Conservation (phyloP, 495 filamentous ascomycete genomes). For the Collariella sp. region DNA sequence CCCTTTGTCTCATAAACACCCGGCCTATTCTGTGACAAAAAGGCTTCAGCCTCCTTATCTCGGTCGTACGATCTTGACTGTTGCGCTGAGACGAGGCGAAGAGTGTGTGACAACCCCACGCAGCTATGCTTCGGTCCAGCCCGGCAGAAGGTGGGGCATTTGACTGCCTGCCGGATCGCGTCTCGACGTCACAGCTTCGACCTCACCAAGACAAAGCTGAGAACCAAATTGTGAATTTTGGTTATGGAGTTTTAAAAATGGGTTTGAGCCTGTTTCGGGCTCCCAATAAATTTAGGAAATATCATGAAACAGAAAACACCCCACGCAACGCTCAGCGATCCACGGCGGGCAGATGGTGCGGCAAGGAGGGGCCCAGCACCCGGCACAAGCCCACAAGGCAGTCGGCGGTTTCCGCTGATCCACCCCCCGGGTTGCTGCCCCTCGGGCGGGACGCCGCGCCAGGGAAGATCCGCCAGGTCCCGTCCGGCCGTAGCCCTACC, state of each 20-base stretch:
- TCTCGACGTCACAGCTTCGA: background rate
- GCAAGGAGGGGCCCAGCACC: background rate
- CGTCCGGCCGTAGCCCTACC: constrained; percentile 13
- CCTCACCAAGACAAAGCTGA: background rate
- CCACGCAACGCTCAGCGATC: background rate
- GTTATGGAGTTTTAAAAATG: no score
- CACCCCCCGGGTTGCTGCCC: constrained; percentile 8
- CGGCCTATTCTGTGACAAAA: background rate
- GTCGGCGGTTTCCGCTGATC: constrained; percentile 31
- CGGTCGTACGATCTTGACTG: constrained; percentile 1
- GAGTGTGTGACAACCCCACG: no score
- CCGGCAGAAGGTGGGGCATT: background rate
- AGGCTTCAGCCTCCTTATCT: background rate
- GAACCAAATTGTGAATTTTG: background rate
- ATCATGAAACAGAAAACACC: no score
- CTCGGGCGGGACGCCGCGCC: constrained; percentile 19
- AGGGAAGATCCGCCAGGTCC: constrained; percentile 13
- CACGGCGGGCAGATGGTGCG: background rate
- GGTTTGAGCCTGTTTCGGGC: no score
- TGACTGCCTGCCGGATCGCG: background rate
- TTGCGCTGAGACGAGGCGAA: background rate
- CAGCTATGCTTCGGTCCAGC: background rate
- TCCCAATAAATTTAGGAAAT: no score
- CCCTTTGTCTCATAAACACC: no score
- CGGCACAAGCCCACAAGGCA: no score